Evolutionary conservation across 2,329 filamentous ascomycete genomes (phyloP), one percentile per base, ranked within the genome.

Genomic region (Colletotrichum aenigma): DNA sequence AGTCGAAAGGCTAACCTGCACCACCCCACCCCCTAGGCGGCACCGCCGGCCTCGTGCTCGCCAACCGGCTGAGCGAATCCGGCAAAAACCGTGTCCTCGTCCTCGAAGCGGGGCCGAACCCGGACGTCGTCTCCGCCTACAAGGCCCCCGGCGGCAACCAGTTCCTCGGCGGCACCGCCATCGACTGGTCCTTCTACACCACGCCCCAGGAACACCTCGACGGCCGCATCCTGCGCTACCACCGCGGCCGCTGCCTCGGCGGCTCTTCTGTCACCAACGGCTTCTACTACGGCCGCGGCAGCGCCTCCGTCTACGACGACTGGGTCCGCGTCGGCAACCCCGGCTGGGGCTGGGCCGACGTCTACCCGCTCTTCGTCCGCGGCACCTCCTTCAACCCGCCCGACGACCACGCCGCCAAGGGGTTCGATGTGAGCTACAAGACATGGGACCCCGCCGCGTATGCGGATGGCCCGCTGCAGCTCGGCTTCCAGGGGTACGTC

Each of bases 201-300:
- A 76, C 75, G 3, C 78, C 79, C 2, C 78, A 80, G 52, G 70
- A 76, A 6, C 76, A 77, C 10, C 74, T 81, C 18, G 77, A 79
- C 28, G 77, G 82, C 56, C 84, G 84, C 71, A 81, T 81, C 60
- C 78, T 84, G 61, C 76, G 80, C 28, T 83, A 81, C 75, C 78
- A 81, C 60, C 79, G 81, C 43, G 81, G 81, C 16, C 77, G 78
- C 24, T 79, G 79, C n/a, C 74, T 83, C 6, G 83, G 83, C n/a
- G 82, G 82, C 34, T 81, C 81, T 58, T 83, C 82, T 18, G 78
- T 80, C 6, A 80, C 80, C 28, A 84, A 83, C 61, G 82, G 82
- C 18, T 80, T 84, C 69, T 81, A 80, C 74, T 83, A 82, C 72
- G 82, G 81, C 52, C 77, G 81, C 32, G 81, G 80, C 12, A 79